phyloP scores from a whole-genome alignment of 1,139 yeast species.

The Yamadazyma dendronema region DNA sequence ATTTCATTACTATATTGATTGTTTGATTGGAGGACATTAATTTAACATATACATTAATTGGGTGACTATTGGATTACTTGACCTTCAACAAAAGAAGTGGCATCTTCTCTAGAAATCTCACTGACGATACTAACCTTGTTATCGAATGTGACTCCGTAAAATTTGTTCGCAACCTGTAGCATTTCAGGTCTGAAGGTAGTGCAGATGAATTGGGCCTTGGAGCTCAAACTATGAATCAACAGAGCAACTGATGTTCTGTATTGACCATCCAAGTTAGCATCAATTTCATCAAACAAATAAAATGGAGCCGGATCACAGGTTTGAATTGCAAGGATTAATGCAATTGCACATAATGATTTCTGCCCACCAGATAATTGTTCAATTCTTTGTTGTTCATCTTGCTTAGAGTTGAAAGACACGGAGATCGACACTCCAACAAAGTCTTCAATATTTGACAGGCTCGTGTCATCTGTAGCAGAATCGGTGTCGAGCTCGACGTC shows the following conservation, averaged over 20 bases:
- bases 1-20: too few relatives aligned
- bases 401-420: constrained; percentile 86
- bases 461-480: too few relatives aligned
- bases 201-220: constrained; percentile 83
- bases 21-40: too few relatives aligned
- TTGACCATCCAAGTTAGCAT: constrained; percentile 91
- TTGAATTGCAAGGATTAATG: constrained; percentile 90
- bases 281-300: constrained; percentile 92
- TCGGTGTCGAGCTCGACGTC: constrained; percentile 16
- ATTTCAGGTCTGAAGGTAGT: constrained; percentile 95
- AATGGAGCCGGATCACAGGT: constrained; percentile 97
- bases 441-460: constrained; percentile 40
- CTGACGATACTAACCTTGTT: constrained; percentile 80
- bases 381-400: constrained; percentile 82
- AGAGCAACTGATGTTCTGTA: constrained; percentile 87
- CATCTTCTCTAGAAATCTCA: constrained; percentile 70
- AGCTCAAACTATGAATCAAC: constrained; percentile 64
- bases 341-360: constrained; percentile 90
- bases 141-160: constrained; percentile 82
- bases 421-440: constrained; percentile 83
- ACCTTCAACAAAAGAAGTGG: constrained; percentile 70
- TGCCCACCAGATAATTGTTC: constrained; percentile 97
- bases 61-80: neutral
- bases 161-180: constrained; percentile 82
- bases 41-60: too few relatives aligned